Evolutionary conservation across 352 stramenopile species (phyloP), one percentile per base, ranked within the genome.

Genomic region (Phytophthora aleatoria): DNA sequence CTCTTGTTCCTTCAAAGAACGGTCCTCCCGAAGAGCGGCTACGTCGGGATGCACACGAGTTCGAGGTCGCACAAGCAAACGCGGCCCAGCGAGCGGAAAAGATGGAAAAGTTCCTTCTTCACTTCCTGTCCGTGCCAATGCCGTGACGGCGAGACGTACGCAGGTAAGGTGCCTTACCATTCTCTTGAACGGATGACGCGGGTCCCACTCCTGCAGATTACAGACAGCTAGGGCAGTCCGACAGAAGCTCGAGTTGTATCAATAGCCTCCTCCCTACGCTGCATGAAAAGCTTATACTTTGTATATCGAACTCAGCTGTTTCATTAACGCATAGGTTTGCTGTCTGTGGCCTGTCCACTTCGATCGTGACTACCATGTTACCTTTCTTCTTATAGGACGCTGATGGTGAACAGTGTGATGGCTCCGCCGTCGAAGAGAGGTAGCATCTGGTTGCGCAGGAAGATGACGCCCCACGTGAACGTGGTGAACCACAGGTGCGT

Each of bases 401-500:
- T 94, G 72, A 96, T 96, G 50, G 87, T 96, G 64, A 99, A 99
- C 31, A 99, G 79, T 64, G 96, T 97, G 71, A 99, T 98, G 44
- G 91, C 95, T 52, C 94, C 79, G 61, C 94, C 95, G 72, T 99
- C 97, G 74, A 99, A 99, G 60, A 99, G 92, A 50, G 97, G 97
- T 39, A 98, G 83, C 59, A 92, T 68, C 66, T 99, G 96, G 83
- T 98, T 99, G 44, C 96, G 92, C 50, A 99, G 83, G 77, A 99
- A 99, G 67, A 99, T 98, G 42, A 99, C 96, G 39, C 97, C 97
- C 97, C 97, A 99, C 71, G 98, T 97, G 68, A 99, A 99, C 12
- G 96, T 98, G 30, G 97, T 99, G 74, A 99, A 99, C 97, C 97
- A 99, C 41, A 99, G 74, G 27, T 96, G 92, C 30, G 97, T 99